These are phyloP conservation scores for Juglanconis oblonga DNA, from an alignment of 2,329 filamentous ascomycete species.

Conservation along the genomic window DNA sequence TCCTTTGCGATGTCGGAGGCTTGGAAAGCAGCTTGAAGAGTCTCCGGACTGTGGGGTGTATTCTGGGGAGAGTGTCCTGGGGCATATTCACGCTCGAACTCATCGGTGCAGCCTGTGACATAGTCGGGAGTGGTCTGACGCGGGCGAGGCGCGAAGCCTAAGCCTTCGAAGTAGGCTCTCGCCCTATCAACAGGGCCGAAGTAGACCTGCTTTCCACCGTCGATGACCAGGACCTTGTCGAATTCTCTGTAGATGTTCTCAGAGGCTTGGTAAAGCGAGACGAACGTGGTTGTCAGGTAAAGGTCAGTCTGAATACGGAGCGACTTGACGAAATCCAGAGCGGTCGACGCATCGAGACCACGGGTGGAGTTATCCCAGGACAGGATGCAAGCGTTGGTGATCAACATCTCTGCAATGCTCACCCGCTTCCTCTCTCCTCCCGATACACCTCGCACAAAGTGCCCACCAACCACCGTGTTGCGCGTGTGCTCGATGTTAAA, in stretches of 20 bases:
- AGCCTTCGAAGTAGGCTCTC: conserved; percentile 69
- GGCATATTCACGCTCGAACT: conserved; percentile 77
- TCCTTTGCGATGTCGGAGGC: conserved; percentile 56
- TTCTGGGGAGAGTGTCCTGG: conserved; percentile 63
- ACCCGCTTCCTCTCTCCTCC: conserved; percentile 79
- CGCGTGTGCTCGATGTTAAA: conserved; percentile 91
- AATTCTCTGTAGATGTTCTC: conserved; percentile 78
- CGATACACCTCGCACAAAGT: conserved; percentile 75
- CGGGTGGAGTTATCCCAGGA: conserved; percentile 68
- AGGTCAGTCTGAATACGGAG: conserved; percentile 79
- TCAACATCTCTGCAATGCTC: conserved; percentile 79
- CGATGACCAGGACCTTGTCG: conserved; percentile 82
- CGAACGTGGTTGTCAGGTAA: conserved; percentile 79
- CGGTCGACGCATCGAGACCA: conserved; percentile 54
- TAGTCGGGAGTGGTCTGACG: conserved; percentile 81
- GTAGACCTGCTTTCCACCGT: conserved; percentile 72
- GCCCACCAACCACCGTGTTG: conserved; percentile 80
- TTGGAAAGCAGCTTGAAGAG: conserved; percentile 67
- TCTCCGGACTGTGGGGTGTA: conserved; percentile 65
- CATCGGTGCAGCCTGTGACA: conserved; percentile 76
- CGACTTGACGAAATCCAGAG: conserved; percentile 54
- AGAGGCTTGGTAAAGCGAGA: conserved; percentile 81
- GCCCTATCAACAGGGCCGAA: conserved; percentile 69
- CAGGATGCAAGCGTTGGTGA: conserved; percentile 67
- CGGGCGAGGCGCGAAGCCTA: conserved; percentile 72